These are phyloP conservation scores for Aspergillus neoniger DNA, from an alignment of 2,329 filamentous ascomycete species.

Conservation along the genomic window DNA sequence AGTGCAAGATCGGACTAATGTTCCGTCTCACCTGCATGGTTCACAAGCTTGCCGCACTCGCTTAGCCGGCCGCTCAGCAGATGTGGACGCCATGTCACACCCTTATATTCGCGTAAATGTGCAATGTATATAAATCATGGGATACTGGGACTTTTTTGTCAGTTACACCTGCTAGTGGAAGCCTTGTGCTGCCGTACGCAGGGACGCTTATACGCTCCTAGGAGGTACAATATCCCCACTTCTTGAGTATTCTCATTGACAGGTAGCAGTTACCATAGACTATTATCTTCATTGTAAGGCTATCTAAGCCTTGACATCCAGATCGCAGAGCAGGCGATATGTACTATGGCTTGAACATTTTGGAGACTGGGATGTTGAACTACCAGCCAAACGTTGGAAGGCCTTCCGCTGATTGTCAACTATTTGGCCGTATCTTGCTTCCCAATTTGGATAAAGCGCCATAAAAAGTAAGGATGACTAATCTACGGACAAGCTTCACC, in stretches of 20 bases:
- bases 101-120: background rate
- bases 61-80: slow-evolving; percentile 33
- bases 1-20: background rate
- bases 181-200: background rate
- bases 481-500: background rate
- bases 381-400: background rate
- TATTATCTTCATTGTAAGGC: no score
- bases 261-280: background rate
- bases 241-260: background rate
- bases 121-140: background rate
- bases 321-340: background rate
- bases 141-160: background rate
- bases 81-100: slow-evolving; percentile 4
- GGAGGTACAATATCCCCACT: background rate
- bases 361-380: background rate
- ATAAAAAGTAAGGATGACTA: background rate
- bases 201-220: background rate
- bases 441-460: background rate
- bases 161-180: background rate
- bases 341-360: background rate
- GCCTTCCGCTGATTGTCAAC: background rate
- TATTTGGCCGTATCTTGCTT: background rate
- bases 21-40: slow-evolving; percentile 41
- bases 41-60: slow-evolving; percentile 46
- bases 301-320: background rate